These are phyloP conservation scores for Claviceps sorghi DNA, from an alignment of 2,329 filamentous ascomycete genomes.

Conservation along the genomic window DNA sequence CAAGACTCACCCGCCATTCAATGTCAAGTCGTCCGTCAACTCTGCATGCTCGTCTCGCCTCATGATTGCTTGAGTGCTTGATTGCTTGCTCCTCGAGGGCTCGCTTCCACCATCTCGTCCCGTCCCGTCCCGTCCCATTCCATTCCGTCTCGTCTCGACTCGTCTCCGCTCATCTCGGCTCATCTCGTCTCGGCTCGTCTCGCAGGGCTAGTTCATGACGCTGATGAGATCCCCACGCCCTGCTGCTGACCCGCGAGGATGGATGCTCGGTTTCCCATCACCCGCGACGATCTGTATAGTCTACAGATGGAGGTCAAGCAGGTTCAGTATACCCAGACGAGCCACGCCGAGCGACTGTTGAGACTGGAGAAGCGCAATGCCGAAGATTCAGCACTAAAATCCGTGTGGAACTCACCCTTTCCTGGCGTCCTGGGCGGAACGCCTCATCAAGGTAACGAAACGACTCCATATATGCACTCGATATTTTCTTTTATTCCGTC, in stretches of 20 bases:
- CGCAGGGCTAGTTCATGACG: not conserved
- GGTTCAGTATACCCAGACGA: conserved; percentile 47
- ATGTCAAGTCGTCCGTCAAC: not conserved
- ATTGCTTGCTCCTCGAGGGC: not conserved
- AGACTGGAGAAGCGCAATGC: conserved; percentile 52
- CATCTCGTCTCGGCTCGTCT: not conserved
- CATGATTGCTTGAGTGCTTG: not conserved
- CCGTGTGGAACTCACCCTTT: conserved; percentile 88
- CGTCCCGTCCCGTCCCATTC: not conserved
- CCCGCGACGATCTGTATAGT: conserved; percentile 51
- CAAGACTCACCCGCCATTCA: not conserved
- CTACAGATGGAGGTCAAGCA: conserved; percentile 59
- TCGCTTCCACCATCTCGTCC: not conserved
- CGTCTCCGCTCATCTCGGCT: not conserved
- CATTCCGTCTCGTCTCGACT: no score
- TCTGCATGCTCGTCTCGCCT: not conserved
- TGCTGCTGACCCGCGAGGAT: conserved; percentile 28
- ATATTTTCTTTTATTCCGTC: not conserved
- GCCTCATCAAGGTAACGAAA: conserved; percentile 63
- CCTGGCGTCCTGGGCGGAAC: conserved; percentile 72
- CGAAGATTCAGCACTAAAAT: conserved; percentile 58
- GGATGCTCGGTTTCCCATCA: conserved; percentile 46
- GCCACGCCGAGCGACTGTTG: conserved; percentile 46
- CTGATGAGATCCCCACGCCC: not conserved
- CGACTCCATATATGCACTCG: not conserved